A percentile compares a stretch with the other conserved stretches of the same genome.
These are phyloP conservation scores for Chaetomidium leptoderma DNA, from an alignment of 495 filamentous ascomycete genomes.

Conservation along the genomic window DNA sequence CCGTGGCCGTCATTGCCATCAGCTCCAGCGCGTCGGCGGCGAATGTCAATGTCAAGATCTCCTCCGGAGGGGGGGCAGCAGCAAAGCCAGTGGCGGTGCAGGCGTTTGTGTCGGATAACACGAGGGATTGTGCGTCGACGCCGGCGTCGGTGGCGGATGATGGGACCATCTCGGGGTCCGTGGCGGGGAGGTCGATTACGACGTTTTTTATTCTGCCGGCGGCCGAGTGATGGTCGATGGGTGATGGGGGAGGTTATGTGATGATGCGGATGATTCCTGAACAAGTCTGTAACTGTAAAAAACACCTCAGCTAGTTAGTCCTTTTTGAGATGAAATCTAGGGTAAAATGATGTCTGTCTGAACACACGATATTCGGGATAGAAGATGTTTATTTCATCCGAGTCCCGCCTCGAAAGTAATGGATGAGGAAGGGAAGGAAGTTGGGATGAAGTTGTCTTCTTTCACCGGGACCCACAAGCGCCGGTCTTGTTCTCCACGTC, in stretches of 20 bases:
- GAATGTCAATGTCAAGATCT: conserved; percentile 24
- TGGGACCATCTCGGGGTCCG: conserved; percentile 34
- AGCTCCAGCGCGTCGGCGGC: conserved; percentile 39
- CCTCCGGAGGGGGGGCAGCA: conserved; percentile 17
- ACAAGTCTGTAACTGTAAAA: too few relatives aligned
- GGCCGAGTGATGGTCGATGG: conserved; percentile 23
- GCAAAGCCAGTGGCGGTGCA: conserved; percentile 21
- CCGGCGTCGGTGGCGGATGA: conserved; percentile 27
- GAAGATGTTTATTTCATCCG: too few relatives aligned
- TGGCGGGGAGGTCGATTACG: conserved; percentile 36
- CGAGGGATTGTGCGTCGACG: conserved; percentile 32
- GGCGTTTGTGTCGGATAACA: conserved; percentile 39
- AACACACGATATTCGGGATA: too few relatives aligned
- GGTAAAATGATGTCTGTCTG: too few relatives aligned
- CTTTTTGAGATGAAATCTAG: too few relatives aligned
- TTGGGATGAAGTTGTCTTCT: too few relatives aligned
- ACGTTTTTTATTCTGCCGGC: conserved; percentile 32
- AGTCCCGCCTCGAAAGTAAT: too few relatives aligned
- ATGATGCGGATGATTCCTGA: too few relatives aligned
- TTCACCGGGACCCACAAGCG: too few relatives aligned
- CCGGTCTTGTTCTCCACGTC: background rate
- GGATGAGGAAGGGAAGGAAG: background rate
- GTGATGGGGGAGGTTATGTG: background rate
- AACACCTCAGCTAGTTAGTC: too few relatives aligned
- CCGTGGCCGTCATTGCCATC: conserved; percentile 44